These are phyloP conservation scores for Pelagophyceae sp. DNA, from an alignment of 352 stramenopile genomes.

Conservation along the genomic window DNA sequence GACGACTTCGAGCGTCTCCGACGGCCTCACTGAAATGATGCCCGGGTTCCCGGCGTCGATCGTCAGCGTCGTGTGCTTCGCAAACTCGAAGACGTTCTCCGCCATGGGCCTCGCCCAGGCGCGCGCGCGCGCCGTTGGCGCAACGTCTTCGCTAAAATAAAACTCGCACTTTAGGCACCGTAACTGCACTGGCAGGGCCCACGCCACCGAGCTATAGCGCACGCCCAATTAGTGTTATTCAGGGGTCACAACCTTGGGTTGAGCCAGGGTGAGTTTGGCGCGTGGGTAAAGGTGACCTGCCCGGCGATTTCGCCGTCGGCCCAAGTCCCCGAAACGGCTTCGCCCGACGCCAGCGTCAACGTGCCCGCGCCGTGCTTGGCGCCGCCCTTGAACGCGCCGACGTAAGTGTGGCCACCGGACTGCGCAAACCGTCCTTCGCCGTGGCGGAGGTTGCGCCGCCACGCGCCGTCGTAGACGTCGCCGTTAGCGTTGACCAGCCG, in stretches of 20 bases:
- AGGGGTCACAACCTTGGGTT: not conserved
- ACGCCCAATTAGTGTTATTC: too few species aligned
- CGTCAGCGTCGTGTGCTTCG: not conserved
- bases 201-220: too few species aligned
- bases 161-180: too few species aligned
- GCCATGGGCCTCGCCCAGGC: too few species aligned
- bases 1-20: not conserved
- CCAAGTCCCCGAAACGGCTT: not conserved
- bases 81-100: not conserved
- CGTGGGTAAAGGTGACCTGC: not conserved
- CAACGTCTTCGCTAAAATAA: too few species aligned
- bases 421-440: not conserved
- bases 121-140: too few species aligned
- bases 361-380: not conserved
- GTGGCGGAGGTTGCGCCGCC: not conserved
- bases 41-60: not conserved
- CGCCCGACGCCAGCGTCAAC: not conserved
- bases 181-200: too few species aligned
- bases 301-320: not conserved
- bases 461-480: not conserved
- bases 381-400: conserved; percentile 3
- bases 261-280: not conserved
- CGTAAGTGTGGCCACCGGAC: not conserved
- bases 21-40: not conserved
- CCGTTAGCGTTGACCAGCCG: not conserved